Base-by-base conservation (phyloP, 2,329 filamentous ascomycete genomes). In the Colletotrichum sp. region DNA sequence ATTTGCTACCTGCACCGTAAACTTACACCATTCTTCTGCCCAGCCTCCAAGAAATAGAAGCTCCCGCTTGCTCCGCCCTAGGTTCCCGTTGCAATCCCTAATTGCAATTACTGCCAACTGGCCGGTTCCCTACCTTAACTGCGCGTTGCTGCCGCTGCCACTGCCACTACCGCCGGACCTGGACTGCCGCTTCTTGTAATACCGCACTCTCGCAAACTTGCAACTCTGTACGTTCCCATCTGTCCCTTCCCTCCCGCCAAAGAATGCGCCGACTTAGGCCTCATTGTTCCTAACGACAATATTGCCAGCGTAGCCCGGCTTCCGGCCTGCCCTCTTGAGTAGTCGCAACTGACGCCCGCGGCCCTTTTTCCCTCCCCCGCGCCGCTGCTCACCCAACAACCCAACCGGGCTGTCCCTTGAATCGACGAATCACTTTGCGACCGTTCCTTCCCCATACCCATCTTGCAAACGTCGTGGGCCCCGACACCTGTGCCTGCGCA, bases 251-350 rank as follows among this genome's bases (percentile, higher is more conserved):
- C 39, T 67, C 44, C 62, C 52, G 52, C 28, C 49, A 74, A 49
- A 74, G 62, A 24, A 70, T 67, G 28, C 67, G 66, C 67, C 66
- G 44, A 63, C 16, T 34, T 26, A 15, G 74, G 66, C 63, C 36
- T 67, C 65, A 75, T 75, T 77, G 75, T 77, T 77, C 75, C 75
- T 77, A 67, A 75, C 71, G 39, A 68, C 71, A 75, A 71, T 67
- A 74, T 28, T 24, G 44, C 44, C 44, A 52, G n/a, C n/a, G 44
- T 52, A 52, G 44, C 44, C 44, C 44, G 44, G 39, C 26, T 55
- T 24, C 36, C 72, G 34, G 36, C 66, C 71, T 75, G 66, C 71
- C 34, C 26, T 59, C 64, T 64, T 44, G 32, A 69, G 57, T 52
- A 30, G n/a, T 52, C n/a, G 64, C 28, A 64, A 44, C 59, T 57